Base-by-base conservation (phyloP, 441 rosid species). In the Populus hybrid region DNA sequence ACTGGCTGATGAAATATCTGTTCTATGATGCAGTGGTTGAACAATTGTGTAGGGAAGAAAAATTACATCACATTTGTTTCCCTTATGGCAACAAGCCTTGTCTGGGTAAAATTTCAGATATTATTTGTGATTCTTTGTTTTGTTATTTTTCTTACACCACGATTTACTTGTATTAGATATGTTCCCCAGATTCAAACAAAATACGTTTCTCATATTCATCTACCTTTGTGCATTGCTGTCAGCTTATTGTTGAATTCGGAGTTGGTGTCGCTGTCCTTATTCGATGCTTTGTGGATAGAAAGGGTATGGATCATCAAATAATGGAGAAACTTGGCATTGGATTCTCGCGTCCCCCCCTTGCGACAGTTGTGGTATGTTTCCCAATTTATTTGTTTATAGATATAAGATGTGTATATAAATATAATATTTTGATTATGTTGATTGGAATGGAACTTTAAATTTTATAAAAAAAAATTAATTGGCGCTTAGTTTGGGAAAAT, bases 1-100 rank as follows among this genome's bases (percentile, higher is more conserved):
- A 65, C 64, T 38, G 32, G 7, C 66, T 10, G 42, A 76, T 73
- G 75, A 73, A 82, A 35, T 63, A 54, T 78, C 65, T 61, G 78
- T 20, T 81, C 61, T 72, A 79, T 85, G 83, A 46, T 86, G 85
- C 90, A 94, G 98, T 95, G 99, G 99, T 80, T 95, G 83, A 95
- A 94, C 89, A 95, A 95, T 78, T 94, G 99, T 32, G 97, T 94
- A 65, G 99, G 99, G 74, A 85, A 92, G 87, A 92, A 88, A 86
- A 95, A 95, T 77, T 95, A 95, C 77, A 73, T 91, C 82, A 94
- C 93, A 57, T 95, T 95, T 86, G 87, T 95, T 80, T 89, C 91
- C 81, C 95, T 94, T 28, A 92, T 95, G 97, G 97, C 97, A 28
- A 85, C 86, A 70, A 90, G 95, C 89, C 92, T 95, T 73, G 71